phyloP scores from a whole-genome alignment of 2,329 filamentous ascomycete genomes.

The Bipolaris victoriae region DNA sequence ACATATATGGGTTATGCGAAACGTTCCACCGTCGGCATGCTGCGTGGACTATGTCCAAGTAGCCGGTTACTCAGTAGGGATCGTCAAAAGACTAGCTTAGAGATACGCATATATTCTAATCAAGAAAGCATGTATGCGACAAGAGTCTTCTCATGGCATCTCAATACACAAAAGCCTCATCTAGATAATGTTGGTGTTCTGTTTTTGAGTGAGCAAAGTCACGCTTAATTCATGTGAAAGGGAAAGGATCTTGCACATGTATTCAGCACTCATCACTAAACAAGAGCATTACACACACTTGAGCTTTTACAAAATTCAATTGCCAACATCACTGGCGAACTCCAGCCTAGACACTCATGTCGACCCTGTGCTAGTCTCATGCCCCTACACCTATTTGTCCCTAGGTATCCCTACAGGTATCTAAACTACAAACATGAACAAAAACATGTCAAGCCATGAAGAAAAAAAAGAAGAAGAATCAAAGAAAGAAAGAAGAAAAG shows the following conservation, averaged over 20 bases:
- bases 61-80: too few species aligned
- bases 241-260: background rate
- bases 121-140: too few species aligned
- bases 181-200: too few species aligned
- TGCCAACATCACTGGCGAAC: conserved; percentile 6
- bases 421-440: conserved; percentile 27
- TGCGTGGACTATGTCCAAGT: too few species aligned
- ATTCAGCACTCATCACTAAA: background rate
- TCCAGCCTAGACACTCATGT: conserved; percentile 9
- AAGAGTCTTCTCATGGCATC: too few species aligned
- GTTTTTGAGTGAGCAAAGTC: too few species aligned
- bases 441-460: conserved; percentile 6
- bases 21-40: too few species aligned
- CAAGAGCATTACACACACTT: background rate
- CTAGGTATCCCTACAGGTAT: conserved; percentile 31
- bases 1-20: too few species aligned
- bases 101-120: too few species aligned
- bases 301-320: conserved; percentile 9
- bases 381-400: conserved; percentile 10
- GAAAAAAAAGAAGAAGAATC: background rate
- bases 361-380: conserved; percentile 15
- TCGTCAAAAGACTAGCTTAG: too few species aligned
- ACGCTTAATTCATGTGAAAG: too few species aligned
- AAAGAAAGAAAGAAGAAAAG: conserved; percentile 8
- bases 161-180: too few species aligned